phyloP scores from a whole-genome alignment of 495 filamentous ascomycete genomes.

The Podospora conica region DNA sequence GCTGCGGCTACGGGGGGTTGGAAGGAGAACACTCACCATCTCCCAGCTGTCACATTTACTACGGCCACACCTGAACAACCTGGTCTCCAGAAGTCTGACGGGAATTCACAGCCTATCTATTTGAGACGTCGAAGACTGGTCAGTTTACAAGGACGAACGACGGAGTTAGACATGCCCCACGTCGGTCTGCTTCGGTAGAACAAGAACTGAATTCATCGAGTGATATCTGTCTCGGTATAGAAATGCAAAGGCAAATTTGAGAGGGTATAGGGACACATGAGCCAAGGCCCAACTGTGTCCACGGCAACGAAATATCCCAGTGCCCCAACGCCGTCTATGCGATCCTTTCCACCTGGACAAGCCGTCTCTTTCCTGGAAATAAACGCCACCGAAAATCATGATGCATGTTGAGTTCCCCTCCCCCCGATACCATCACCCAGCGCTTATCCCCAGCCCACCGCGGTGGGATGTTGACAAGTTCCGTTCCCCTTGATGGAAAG shows the following conservation, averaged over 20 bases:
- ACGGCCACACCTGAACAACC: not conserved
- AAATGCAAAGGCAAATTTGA: not conserved
- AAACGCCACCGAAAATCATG: not conserved
- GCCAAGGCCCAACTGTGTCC: not conserved
- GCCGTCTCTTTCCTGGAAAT: not conserved
- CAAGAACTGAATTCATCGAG: not conserved
- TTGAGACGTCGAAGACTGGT: not conserved
- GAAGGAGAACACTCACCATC: too few relatives aligned
- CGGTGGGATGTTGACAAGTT: not conserved
- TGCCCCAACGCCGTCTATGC: not conserved
- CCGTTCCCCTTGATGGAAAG: not conserved
- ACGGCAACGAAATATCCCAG: not conserved
- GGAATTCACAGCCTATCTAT: not conserved
- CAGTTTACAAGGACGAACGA: not conserved
- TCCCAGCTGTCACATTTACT: not conserved
- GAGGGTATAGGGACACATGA: not conserved
- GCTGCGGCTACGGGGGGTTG: not conserved
- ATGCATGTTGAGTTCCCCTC: not conserved
- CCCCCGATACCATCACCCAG: not conserved
- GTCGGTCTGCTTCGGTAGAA: too few relatives aligned
- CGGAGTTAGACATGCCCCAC: not conserved
- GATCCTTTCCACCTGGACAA: not conserved
- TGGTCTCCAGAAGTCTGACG: not conserved
- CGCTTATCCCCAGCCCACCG: not conserved
- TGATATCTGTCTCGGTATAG: not conserved